Base-by-base conservation (phyloP, 2,329 filamentous ascomycete genomes). In the Alternaria atra region DNA sequence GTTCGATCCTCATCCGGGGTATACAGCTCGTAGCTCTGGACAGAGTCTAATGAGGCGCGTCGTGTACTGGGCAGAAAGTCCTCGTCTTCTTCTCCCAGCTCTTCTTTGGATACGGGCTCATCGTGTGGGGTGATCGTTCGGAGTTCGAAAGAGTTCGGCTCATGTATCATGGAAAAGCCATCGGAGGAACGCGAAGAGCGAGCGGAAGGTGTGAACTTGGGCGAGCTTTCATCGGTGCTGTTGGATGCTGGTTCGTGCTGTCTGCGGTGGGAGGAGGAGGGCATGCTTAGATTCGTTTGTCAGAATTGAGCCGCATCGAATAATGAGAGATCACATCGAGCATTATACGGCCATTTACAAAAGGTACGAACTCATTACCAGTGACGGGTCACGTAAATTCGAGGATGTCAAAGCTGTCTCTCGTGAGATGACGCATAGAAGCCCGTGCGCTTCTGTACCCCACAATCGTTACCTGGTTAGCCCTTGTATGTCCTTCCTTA, bases 1-100 rank as follows among this genome's bases (percentile, higher is more conserved):
- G 83, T 82, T 23, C 77, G 80, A 74, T 96, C 93, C 77, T 97
- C 93, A 55, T 93, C 89, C 2, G 82, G 81, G 0, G 85, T 87
- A 69, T 86, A 88, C 6, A 87, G 71, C 70, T 85, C 81, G 69
- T 81, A 85, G 44, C 81, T 83, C 60, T 84, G 73, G 23, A 67
- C 64, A 35, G 73, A 72, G 55, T 70, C 61, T 44, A 73, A 55
- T 20, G 72, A 72, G 25, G 70, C 55, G 8, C 69, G 68, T 35
- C 70, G 65, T 23, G 57, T 55, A 34, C 55, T 62, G 7, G 63
- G 65, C 12, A 70, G 52, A 15, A 73, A 44, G n/a, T 61, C 65
- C 32, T 76, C 74, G 23, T 74, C 71, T 30, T 77, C 74, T 5
- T 64, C 65, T 15, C 71, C 65, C 30, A 44, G 32, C 23, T 53